These are phyloP conservation scores for Picochlorum sp. DNA, from an alignment of 139 green algal species.

Conservation along the genomic window DNA sequence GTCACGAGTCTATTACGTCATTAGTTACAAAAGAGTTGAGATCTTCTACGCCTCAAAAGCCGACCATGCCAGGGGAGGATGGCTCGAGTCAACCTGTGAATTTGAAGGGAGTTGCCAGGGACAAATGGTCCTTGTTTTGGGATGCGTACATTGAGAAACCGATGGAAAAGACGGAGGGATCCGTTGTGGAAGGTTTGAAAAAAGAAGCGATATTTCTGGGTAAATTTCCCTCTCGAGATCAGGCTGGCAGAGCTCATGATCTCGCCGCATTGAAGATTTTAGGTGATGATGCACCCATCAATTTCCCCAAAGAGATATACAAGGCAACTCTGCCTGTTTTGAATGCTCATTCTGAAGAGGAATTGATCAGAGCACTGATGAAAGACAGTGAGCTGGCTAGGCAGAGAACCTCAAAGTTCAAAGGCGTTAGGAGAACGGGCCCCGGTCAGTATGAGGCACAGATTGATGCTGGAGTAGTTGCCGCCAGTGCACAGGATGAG, in stretches of 20 bases:
- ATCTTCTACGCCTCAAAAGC: background rate
- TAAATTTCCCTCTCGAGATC: conserved; percentile 22
- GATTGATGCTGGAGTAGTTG: background rate
- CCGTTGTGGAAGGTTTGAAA: conserved; percentile 2
- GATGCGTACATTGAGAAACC: conserved; percentile 15
- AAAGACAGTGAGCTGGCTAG: conserved; percentile 16
- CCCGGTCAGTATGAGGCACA: conserved; percentile 15
- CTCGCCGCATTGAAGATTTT: conserved; percentile 21
- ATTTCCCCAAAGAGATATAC: conserved; percentile 19
- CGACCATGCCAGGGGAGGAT: background rate
- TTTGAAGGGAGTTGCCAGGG: conserved; percentile 8
- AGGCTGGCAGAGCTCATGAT: conserved; percentile 19
- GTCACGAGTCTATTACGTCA: conserved; percentile 11
- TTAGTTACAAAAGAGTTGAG: conserved; percentile 16
- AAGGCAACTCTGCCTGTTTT: conserved; percentile 7
- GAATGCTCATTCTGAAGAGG: conserved; percentile 9
- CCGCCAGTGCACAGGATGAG: background rate
- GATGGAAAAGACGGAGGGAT: background rate
- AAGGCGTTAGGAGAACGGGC: conserved; percentile 13
- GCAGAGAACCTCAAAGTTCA: conserved; percentile 17
- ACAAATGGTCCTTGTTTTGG: conserved; percentile 22
- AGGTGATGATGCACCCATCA: conserved; percentile 4
- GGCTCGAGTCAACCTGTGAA: background rate
- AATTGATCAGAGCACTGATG: conserved; percentile 16
- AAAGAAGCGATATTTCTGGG: conserved; percentile 15